Base-by-base conservation (phyloP, 2,329 filamentous ascomycete genomes). In the Monilinia laxa region DNA sequence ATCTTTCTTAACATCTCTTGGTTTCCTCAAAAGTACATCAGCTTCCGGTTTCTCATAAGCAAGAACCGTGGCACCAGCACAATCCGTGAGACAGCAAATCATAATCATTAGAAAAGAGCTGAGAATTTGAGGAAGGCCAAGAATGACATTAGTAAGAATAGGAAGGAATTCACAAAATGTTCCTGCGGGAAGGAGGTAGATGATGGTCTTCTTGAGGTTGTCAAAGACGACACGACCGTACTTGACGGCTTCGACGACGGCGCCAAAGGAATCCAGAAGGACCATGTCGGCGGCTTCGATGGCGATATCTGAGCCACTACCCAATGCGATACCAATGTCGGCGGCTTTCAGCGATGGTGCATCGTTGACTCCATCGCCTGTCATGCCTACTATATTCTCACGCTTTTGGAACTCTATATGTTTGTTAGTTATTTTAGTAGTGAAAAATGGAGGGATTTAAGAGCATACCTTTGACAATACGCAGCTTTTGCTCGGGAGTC, bases 221-320 rank as follows among this genome's bases (percentile, higher is more conserved):
- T 92, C 88, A 77, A 90, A 93, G n/a, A 92, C 88, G 7, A 91
- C 85, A 18, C 90, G 84, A 0, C 90, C 90, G 68, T 89, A 91
- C 70, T 87, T 82, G 2, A 93, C 85, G 0, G 90, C 90, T 73
- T 90, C 85, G 6, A 92, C 86, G 42, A 93, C 85, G 1, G 87
- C 89, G 0, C 85, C 83, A 73, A 93, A 93, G 0, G 85, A 87
- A 63, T 92, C 90, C 7, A 88, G 77, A 71, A 89, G 74, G 0
- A 87, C 84, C 82, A 87, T 86, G 70, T 88, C 85, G 0, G 84
- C 81, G 14, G 85, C 85, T 76, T 87, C 85, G 64, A 87, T 86
- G 16, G 85, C 85, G 67, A 87, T 85, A 65, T 87, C 85, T 0
- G 81, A 84, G 4, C 85, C 85, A 58, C 79, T 81, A 2, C 83